Conservation (phyloP, 208 protist species). For the Wallacemonas sp. region DNA sequence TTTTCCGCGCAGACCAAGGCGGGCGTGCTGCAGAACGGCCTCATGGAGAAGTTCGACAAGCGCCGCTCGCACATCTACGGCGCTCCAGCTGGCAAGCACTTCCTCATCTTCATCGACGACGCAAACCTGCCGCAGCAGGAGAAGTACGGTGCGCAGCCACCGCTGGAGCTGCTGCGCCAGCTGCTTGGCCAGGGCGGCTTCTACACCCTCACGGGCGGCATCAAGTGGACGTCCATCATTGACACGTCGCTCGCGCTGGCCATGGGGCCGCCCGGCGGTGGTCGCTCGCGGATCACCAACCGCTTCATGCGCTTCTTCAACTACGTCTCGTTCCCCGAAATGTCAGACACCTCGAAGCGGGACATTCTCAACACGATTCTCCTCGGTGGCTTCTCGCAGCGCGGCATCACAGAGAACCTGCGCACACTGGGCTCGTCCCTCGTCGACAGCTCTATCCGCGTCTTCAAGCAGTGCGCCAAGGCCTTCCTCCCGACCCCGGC, state of each 20-base stretch:
- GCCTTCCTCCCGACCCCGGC: slow-evolving; percentile 96
- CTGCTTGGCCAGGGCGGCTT: slow-evolving; percentile 92
- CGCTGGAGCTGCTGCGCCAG: slow-evolving; percentile 93
- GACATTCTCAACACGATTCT: slow-evolving; percentile 96
- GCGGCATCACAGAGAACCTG: slow-evolving; percentile 72
- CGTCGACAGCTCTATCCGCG: slow-evolving; percentile 88
- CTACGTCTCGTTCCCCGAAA: slow-evolving; percentile 95
- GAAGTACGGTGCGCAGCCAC: slow-evolving; percentile 94
- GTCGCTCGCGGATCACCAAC: slow-evolving; percentile 94
- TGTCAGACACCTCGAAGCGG: slow-evolving; percentile 92
- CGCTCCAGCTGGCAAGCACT: slow-evolving; percentile 88
- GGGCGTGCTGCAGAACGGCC: slow-evolving; percentile 84
- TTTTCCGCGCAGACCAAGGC: slow-evolving; percentile 94
- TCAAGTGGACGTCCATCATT: slow-evolving; percentile 92
- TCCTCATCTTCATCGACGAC: slow-evolving; percentile 94
- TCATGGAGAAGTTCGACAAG: slow-evolving; percentile 95
- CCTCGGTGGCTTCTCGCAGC: slow-evolving; percentile 73
- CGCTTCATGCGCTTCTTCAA: slow-evolving; percentile 98
- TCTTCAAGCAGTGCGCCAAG: slow-evolving; percentile 93
- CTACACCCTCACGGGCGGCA: slow-evolving; percentile 78
- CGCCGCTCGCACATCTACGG: slow-evolving; percentile 91
- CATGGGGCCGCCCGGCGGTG: slow-evolving; percentile 98
- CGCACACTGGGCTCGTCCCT: slow-evolving; percentile 47
- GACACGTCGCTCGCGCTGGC: slow-evolving; percentile 94
- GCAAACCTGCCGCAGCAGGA: slow-evolving; percentile 92